These are phyloP conservation scores for Neoboletus brunneissimus DNA, from an alignment of 768 basidiomycete genomes.

Conservation along the genomic window DNA sequence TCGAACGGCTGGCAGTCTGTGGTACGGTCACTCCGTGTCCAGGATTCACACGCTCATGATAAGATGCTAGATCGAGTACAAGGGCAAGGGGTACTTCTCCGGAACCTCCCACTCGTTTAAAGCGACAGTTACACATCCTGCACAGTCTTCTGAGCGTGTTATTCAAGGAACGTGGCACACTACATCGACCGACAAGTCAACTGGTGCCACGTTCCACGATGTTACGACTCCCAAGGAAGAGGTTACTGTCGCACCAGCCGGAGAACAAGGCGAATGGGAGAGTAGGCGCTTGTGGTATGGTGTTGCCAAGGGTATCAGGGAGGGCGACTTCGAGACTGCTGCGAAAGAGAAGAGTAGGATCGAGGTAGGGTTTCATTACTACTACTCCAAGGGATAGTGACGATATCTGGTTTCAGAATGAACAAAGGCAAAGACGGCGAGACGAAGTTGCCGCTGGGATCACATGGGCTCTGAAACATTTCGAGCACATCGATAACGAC, in stretches of 20 bases:
- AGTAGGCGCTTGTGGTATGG: slow-evolving; percentile 79
- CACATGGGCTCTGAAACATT: slow-evolving; percentile 77
- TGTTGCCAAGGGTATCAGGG: slow-evolving; percentile 88
- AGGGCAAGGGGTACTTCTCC: slow-evolving; percentile 93
- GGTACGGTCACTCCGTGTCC: slow-evolving; percentile 30
- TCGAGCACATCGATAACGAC: slow-evolving; percentile 66
- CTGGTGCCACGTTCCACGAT: slow-evolving; percentile 67
- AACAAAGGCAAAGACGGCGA: slow-evolving; percentile 83
- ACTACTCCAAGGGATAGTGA: background rate
- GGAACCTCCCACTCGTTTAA: slow-evolving; percentile 94
- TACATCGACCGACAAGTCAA: slow-evolving; percentile 48
- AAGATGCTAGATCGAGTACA: slow-evolving; percentile 75
- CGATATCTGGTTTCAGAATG: slow-evolving; percentile 58
- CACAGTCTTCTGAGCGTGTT: slow-evolving; percentile 43
- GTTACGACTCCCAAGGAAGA: slow-evolving; percentile 73
- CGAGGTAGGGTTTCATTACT: slow-evolving; percentile 54
- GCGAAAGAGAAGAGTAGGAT: slow-evolving; percentile 85
- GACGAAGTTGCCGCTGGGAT: slow-evolving; percentile 75
- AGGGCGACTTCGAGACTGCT: slow-evolving; percentile 90
- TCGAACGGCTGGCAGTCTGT: slow-evolving; percentile 58
- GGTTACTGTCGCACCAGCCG: slow-evolving; percentile 58
- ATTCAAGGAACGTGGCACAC: slow-evolving; percentile 84
- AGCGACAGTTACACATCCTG: slow-evolving; percentile 62
- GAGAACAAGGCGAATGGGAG: slow-evolving; percentile 79
- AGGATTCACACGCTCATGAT: slow-evolving; percentile 32